Evolutionary conservation across 768 basidiomycete genomes (phyloP).

Genomic region (Tricholomella constricta): DNA sequence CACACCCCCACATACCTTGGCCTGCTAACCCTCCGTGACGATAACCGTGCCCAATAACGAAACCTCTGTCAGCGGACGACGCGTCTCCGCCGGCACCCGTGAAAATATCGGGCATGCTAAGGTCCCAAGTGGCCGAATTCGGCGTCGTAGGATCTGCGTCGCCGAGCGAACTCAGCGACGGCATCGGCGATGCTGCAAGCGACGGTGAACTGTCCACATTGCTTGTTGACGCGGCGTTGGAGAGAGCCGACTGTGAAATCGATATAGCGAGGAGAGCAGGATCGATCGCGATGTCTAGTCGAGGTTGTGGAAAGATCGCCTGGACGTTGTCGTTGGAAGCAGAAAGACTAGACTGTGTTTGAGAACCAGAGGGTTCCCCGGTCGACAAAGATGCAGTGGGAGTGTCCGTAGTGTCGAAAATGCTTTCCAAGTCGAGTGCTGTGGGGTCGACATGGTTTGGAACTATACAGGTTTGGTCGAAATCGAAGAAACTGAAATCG

Average conservation of each 20-base stretch:
- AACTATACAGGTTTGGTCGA: slow-evolving; percentile 6
- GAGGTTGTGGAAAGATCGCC: neutral
- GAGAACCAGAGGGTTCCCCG: neutral
- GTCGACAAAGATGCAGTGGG: neutral
- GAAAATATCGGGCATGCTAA: slow-evolving; percentile 33
- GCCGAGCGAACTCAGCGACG: slow-evolving; percentile 35
- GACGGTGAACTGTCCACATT: slow-evolving; percentile 10
- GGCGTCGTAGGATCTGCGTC: slow-evolving; percentile 39
- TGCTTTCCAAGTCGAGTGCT: slow-evolving; percentile 11
- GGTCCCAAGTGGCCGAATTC: slow-evolving; percentile 37
- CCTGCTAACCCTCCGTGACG: slow-evolving; percentile 9
- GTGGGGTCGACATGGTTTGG: slow-evolving; percentile 3
- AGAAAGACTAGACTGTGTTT: neutral
- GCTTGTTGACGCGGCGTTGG: neutral
- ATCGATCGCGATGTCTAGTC: slow-evolving; percentile 29
- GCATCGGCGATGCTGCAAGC: slow-evolving; percentile 23
- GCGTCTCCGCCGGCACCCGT: slow-evolving; percentile 5
- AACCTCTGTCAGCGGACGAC: slow-evolving; percentile 2
- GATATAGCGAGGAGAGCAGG: slow-evolving; percentile 34
- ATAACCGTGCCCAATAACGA: slow-evolving; percentile 16
- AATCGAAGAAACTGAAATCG: slow-evolving; percentile 18
- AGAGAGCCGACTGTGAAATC: slow-evolving; percentile 6
- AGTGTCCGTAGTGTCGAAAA: neutral
- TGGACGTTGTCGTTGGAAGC: neutral
- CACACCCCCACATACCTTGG: slow-evolving; percentile 31